These are phyloP conservation scores for Blastobotrys peoriensis DNA, from an alignment of 805 yeast species.

Conservation along the genomic window DNA sequence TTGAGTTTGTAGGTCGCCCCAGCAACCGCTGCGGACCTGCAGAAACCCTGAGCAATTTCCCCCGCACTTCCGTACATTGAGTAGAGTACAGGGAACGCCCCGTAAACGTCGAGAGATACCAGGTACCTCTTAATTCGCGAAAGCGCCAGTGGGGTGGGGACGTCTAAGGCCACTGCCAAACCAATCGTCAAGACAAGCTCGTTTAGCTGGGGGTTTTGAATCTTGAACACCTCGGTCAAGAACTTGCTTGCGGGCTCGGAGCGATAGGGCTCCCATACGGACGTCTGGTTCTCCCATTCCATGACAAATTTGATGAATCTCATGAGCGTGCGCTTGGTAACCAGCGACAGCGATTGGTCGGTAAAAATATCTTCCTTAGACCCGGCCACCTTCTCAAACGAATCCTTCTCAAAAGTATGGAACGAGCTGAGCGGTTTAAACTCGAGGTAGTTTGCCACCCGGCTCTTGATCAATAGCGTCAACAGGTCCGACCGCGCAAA, in stretches of 20 bases:
- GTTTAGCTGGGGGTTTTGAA: constrained; percentile 66
- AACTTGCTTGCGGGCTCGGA: constrained; percentile 54
- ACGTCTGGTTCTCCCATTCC: constrained; percentile 55
- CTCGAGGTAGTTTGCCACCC: constrained; percentile 88
- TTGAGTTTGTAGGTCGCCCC: constrained; percentile 89
- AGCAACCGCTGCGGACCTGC: constrained; percentile 96
- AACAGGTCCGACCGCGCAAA: constrained; percentile 88
- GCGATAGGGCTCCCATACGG: constrained; percentile 51
- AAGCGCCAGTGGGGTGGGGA: constrained; percentile 68
- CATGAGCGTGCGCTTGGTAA: constrained; percentile 81
- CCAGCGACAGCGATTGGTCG: constrained; percentile 67
- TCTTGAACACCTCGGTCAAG: constrained; percentile 56
- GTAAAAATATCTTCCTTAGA: constrained; percentile 93
- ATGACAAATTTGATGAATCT: constrained; percentile 83
- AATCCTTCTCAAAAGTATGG: constrained; percentile 91
- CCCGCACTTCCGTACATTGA: constrained; percentile 96
- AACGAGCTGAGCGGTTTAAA: constrained; percentile 83
- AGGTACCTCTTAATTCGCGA: constrained; percentile 78
- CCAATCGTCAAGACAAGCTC: constrained; percentile 88
- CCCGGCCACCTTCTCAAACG: constrained; percentile 77
- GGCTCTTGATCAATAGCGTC: constrained; percentile 67
- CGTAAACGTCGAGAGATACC: constrained; percentile 82
- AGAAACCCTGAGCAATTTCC: constrained; percentile 92
- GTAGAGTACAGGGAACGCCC: constrained; percentile 86
- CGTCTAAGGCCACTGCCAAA: constrained; percentile 53